Conservation (phyloP, 768 basidiomycete genomes). For the Agrocybe praecox region DNA sequence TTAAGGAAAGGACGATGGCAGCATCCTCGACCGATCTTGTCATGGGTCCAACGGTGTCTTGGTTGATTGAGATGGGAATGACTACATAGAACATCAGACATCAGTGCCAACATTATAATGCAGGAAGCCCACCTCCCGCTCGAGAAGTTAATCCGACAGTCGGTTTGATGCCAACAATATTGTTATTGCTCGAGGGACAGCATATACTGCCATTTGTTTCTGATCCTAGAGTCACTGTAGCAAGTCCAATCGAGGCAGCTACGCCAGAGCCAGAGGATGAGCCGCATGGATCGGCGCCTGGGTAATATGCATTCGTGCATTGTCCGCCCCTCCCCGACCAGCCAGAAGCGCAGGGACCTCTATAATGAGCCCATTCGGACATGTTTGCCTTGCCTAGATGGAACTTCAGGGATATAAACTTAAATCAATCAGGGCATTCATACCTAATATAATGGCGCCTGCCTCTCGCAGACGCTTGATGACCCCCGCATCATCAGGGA, state of each 20-base stretch:
- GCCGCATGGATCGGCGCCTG: slow-evolving; percentile 55
- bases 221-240: slow-evolving; percentile 47
- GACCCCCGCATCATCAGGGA: slow-evolving; percentile 48
- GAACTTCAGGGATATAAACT: neutral
- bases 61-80: slow-evolving; percentile 56
- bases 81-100: slow-evolving; percentile 36
- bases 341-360: slow-evolving; percentile 47
- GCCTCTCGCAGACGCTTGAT: slow-evolving; percentile 43
- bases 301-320: slow-evolving; percentile 50
- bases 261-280: slow-evolving; percentile 64
- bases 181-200: slow-evolving; percentile 53
- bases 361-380: slow-evolving; percentile 54
- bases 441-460: slow-evolving; percentile 48
- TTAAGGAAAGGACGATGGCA: slow-evolving; percentile 55
- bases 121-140: slow-evolving; percentile 46
- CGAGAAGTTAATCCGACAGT: slow-evolving; percentile 62
- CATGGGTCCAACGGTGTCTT: slow-evolving; percentile 64
- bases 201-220: slow-evolving; percentile 60
- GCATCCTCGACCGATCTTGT: slow-evolving; percentile 55
- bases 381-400: slow-evolving; percentile 54
- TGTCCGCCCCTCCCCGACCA: slow-evolving; percentile 63
- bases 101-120: neutral
- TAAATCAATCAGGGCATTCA: neutral
- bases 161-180: slow-evolving; percentile 61
- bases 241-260: slow-evolving; percentile 53